These are phyloP conservation scores for Eucalyptus grandis DNA, from an alignment of 345 rosid species.

Conservation along the genomic window DNA sequence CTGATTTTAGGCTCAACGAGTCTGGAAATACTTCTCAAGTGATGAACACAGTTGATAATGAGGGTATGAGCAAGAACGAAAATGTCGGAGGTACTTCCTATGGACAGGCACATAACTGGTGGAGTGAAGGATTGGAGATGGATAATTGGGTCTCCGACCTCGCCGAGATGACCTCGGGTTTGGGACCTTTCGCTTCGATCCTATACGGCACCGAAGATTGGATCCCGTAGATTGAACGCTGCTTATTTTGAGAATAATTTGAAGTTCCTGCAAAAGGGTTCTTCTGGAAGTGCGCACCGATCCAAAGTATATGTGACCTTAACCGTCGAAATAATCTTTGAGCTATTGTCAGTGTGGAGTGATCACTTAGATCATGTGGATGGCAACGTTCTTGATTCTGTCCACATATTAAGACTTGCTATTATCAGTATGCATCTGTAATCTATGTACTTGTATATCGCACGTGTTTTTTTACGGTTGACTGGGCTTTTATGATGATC, in stretches of 20 bases:
- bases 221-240: background rate
- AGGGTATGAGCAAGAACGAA: background rate
- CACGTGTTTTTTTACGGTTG: background rate
- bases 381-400: background rate
- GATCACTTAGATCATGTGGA: background rate
- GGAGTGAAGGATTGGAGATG: background rate
- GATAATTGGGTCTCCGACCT: background rate
- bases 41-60: background rate
- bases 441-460: background rate
- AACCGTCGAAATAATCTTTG: background rate
- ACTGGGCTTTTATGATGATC: background rate
- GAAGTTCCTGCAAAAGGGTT: background rate
- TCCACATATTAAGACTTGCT: background rate
- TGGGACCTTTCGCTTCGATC: background rate
- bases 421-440: background rate
- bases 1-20: background rate
- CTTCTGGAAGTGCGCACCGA: background rate
- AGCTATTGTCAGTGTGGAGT: background rate
- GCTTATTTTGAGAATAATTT: background rate
- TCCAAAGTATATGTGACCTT: background rate
- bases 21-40: background rate
- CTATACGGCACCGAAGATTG: background rate
- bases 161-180: background rate
- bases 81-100: background rate
- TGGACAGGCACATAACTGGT: background rate